A percentile compares a stretch with the other conserved stretches of the same genome.
These are phyloP conservation scores for Dactylonectria estremocensis DNA, from an alignment of 2,329 filamentous ascomycete species.

Conservation along the genomic window DNA sequence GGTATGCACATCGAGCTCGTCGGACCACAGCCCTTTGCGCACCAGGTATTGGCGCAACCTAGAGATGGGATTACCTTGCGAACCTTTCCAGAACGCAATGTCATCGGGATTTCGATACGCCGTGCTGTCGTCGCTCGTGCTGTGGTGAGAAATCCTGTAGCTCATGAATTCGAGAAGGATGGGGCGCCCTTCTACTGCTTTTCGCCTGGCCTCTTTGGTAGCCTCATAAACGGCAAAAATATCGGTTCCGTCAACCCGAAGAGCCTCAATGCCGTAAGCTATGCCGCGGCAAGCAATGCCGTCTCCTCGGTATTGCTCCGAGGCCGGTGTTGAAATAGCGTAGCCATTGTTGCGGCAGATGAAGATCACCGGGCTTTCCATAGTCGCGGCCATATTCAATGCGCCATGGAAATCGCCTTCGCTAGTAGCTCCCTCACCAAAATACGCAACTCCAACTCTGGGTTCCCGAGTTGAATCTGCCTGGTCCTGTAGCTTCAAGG, in stretches of 20 bases:
- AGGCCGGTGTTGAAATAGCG: conserved; percentile 85
- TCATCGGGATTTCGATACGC: conserved; percentile 26
- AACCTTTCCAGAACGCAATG: conserved; percentile 15
- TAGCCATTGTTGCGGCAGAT: conserved; percentile 91
- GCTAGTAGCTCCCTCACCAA: conserved; percentile 86
- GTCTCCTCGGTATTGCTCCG: conserved; percentile 88
- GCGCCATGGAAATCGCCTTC: conserved; percentile 91
- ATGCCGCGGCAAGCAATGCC: conserved; percentile 85
- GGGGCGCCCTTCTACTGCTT: conserved; percentile 23
- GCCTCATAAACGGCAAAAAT: conserved; percentile 86
- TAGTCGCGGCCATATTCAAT: conserved; percentile 85
- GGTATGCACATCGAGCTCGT: not conserved
- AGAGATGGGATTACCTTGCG: conserved; percentile 12
- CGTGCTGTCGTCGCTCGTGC: conserved; percentile 33
- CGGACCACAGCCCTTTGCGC: conserved; percentile 23
- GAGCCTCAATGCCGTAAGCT: conserved; percentile 88
- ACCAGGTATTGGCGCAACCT: conserved; percentile 22
- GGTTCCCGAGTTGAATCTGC: conserved; percentile 74
- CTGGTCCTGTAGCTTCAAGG: conserved; percentile 80
- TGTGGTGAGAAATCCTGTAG: conserved; percentile 34
- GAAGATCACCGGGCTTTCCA: conserved; percentile 84
- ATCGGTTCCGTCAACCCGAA: conserved; percentile 88
- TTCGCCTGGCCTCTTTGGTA: conserved; percentile 77
- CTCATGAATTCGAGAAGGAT: conserved; percentile 35
- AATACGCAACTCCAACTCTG: conserved; percentile 83